A percentile compares a stretch with the other conserved stretches of the same genome.
Conservation (phyloP, 2,329 filamentous ascomycete genomes). For the Pezicula radicicola region DNA sequence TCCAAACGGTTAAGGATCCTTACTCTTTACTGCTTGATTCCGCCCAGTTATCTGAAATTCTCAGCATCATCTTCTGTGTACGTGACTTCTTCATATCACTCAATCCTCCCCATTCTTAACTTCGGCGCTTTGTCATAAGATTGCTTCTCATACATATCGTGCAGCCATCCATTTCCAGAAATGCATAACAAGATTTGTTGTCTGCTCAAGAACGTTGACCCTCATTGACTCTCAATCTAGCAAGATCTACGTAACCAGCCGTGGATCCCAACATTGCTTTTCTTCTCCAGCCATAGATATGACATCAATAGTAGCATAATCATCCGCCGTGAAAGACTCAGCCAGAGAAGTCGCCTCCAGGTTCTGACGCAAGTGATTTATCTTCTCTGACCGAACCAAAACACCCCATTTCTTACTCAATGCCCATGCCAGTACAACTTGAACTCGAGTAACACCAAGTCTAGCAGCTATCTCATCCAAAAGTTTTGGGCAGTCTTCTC, state of each 20-base stretch:
- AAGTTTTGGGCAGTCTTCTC: slow-evolving; percentile 2
- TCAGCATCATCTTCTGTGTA: no score
- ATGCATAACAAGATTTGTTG: no score
- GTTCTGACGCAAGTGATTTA: slow-evolving; percentile 8
- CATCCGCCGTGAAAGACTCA: slow-evolving; percentile 6
- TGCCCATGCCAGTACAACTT: slow-evolving; percentile 14
- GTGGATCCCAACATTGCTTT: slow-evolving; percentile 17
- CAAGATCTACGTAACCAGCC: not conserved
- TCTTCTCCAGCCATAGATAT: slow-evolving; percentile 9
- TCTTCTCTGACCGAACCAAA: slow-evolving; percentile 10
- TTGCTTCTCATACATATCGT: no score
- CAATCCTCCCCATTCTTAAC: no score
- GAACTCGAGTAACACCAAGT: slow-evolving; percentile 5
- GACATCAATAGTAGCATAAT: slow-evolving; percentile 8
- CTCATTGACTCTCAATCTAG: not conserved
- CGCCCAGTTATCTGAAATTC: no score
- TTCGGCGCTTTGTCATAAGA: no score
- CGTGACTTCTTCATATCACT: no score
- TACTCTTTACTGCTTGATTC: no score
- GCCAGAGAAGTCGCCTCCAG: not conserved
- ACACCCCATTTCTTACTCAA: slow-evolving; percentile 11
- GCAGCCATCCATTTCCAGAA: no score
- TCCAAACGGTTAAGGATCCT: no score
- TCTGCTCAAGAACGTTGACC: no score
- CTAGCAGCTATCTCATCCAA: slow-evolving; percentile 9